Evolutionary conservation across 371 early-diverging fungal species (phyloP).

Genomic region (Lichtheimia ramosa): DNA sequence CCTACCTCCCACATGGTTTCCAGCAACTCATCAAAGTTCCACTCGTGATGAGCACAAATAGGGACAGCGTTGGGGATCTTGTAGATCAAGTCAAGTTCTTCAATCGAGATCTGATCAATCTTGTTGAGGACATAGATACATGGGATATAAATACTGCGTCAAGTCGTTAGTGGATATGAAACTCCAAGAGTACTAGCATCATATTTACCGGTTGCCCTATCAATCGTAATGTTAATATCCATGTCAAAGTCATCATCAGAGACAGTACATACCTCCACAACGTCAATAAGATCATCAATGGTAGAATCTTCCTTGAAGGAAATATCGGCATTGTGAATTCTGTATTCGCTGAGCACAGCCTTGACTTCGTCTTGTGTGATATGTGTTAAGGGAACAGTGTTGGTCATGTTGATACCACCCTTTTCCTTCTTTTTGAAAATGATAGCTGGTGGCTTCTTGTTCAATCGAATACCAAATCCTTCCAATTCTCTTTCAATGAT

Average conservation of each 20-base stretch:
- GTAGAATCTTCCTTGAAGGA: conserved; percentile 86
- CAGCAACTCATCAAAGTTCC: conserved; percentile 99
- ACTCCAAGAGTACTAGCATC: background rate
- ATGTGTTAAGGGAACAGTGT: conserved; percentile 83
- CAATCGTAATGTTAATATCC: background rate
- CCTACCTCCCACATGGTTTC: conserved; percentile 89
- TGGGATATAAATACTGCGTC: conserved; percentile 67
- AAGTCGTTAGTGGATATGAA: background rate
- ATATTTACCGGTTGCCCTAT: conserved; percentile 68
- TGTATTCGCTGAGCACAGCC: conserved; percentile 89
- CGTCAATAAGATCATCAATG: conserved; percentile 95
- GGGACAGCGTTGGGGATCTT: conserved; percentile 98
- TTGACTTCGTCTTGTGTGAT: conserved; percentile 85
- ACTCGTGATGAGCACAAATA: conserved; percentile 96
- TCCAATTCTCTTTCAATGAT: conserved; percentile 98
- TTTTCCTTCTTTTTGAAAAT: conserved; percentile 92
- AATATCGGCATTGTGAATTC: conserved; percentile 93
- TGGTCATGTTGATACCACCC: conserved; percentile 92
- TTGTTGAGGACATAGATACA: conserved; percentile 95
- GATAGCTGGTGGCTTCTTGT: conserved; percentile 95
- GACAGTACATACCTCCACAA: conserved; percentile 64
- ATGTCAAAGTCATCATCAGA: background rate
- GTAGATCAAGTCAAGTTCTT: conserved; percentile 93
- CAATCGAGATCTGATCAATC: conserved; percentile 92
- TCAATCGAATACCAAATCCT: conserved; percentile 98